A percentile compares a stretch with the other conserved stretches of the same genome.
These are phyloP conservation scores for Leccinum disarticulatum DNA, from an alignment of 768 basidiomycete genomes.

Conservation along the genomic window DNA sequence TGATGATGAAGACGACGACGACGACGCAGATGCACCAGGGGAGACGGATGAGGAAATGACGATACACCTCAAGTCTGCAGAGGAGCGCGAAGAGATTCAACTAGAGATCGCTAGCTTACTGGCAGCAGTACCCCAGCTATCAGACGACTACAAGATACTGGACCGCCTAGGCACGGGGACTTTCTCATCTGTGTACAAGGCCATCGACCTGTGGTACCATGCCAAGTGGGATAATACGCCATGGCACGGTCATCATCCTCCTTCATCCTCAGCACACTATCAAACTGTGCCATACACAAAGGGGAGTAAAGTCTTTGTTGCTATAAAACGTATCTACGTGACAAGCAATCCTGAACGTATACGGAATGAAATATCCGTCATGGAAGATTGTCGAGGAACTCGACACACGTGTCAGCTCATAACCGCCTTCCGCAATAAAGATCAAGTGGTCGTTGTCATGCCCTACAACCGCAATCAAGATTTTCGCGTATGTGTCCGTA, in stretches of 20 bases:
- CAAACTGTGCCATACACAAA: conserved; percentile 47
- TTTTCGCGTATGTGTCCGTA: conserved; percentile 71
- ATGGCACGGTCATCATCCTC: conserved; percentile 70
- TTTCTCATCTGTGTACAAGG: conserved; percentile 99
- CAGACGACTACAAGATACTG: conserved; percentile 69
- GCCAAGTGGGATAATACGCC: conserved; percentile 72
- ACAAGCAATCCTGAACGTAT: conserved; percentile 93
- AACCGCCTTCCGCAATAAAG: conserved; percentile 86
- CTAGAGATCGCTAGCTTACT: conserved; percentile 76
- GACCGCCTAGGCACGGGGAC: conserved; percentile 96
- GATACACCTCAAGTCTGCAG: conserved; percentile 52
- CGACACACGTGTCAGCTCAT: conserved; percentile 91
- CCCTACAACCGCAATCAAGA: conserved; percentile 92
- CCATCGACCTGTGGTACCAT: conserved; percentile 75
- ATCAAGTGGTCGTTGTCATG: conserved; percentile 93
- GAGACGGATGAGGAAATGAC: conserved; percentile 65
- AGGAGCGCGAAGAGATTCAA: conserved; percentile 74
- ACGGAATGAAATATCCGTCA: conserved; percentile 87
- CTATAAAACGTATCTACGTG: conserved; percentile 95
- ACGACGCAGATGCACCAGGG: conserved; percentile 30
- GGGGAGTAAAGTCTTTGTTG: conserved; percentile 72
- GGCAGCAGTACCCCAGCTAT: conserved; percentile 62
- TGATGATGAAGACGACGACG: conserved; percentile 38
- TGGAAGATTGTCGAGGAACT: conserved; percentile 82
- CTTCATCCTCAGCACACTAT: conserved; percentile 62